These are phyloP conservation scores for Iris macrosiphon DNA, from an alignment of 106 monocot species.

Conservation along the genomic window DNA sequence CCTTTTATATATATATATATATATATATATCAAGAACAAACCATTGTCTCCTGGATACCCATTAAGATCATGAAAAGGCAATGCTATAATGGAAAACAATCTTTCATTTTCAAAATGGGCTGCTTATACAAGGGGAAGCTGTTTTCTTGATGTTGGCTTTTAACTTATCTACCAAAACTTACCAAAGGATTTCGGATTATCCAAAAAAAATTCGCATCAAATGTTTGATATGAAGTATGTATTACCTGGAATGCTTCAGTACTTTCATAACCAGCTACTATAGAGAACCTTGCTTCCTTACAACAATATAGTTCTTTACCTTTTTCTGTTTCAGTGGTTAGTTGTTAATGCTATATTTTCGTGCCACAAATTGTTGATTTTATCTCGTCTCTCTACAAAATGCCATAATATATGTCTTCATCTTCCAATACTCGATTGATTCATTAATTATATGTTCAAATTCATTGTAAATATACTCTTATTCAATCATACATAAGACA, in stretches of 20 bases:
- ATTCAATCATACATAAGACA: too few species aligned
- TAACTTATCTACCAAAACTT: too few species aligned
- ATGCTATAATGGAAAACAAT: too few species aligned
- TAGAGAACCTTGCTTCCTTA: conserved; percentile 14
- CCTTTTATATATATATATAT: too few species aligned
- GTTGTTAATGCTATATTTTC: not conserved
- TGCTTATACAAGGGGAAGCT: not conserved
- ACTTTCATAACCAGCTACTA: not conserved
- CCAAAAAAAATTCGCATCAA: not conserved
- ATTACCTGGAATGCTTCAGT: not conserved
- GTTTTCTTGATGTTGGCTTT: not conserved
- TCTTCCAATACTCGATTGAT: not conserved
- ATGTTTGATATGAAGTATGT: conserved; percentile 1
- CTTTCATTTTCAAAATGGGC: too few species aligned
- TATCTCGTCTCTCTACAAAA: not conserved
- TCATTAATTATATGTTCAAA: not conserved
- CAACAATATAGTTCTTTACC: not conserved
- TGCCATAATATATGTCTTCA: not conserved
- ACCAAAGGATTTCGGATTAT: not conserved
- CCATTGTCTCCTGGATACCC: too few species aligned
- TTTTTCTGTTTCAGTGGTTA: not conserved
- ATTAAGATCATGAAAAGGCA: too few species aligned
- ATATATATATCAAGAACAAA: conserved; percentile 2
- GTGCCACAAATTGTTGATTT: not conserved
- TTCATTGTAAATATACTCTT: too few species aligned